These are phyloP conservation scores for Phytophthora ohioensis DNA, from an alignment of 352 stramenopile species.

Conservation along the genomic window DNA sequence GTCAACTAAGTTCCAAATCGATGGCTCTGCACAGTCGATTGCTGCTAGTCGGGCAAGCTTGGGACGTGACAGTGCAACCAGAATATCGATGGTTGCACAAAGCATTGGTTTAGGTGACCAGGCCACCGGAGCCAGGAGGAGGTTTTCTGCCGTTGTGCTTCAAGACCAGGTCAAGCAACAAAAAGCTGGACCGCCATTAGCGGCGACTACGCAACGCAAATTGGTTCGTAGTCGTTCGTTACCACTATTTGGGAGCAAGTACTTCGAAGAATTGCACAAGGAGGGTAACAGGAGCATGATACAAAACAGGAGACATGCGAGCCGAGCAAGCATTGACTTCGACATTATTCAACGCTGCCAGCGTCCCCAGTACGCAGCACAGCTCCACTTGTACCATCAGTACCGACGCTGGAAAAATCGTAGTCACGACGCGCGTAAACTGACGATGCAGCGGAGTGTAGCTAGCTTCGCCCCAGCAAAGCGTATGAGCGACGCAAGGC, in stretches of 20 bases:
- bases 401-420: constrained; percentile 49
- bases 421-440: not conserved
- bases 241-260: constrained; percentile 52
- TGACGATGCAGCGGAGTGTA: not conserved
- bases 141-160: constrained; percentile 13
- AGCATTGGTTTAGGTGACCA: constrained; percentile 19
- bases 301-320: constrained; percentile 3
- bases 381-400: constrained; percentile 57
- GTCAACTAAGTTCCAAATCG: constrained; percentile 10
- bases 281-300: constrained; percentile 17
- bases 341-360: constrained; percentile 71
- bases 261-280: constrained; percentile 39
- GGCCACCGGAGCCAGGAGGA: not conserved
- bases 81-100: constrained; percentile 23
- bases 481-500: not conserved
- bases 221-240: constrained; percentile 57
- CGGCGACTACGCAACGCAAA: not conserved
- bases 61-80: constrained; percentile 11
- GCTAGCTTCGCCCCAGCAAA: not conserved
- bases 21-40: not conserved
- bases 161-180: not conserved
- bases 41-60: not conserved
- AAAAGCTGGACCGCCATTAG: not conserved
- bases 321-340: constrained; percentile 52
- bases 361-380: constrained; percentile 56